phyloP scores from a whole-genome alignment of 352 stramenopile genomes.

The Pythium phragmiticola region DNA sequence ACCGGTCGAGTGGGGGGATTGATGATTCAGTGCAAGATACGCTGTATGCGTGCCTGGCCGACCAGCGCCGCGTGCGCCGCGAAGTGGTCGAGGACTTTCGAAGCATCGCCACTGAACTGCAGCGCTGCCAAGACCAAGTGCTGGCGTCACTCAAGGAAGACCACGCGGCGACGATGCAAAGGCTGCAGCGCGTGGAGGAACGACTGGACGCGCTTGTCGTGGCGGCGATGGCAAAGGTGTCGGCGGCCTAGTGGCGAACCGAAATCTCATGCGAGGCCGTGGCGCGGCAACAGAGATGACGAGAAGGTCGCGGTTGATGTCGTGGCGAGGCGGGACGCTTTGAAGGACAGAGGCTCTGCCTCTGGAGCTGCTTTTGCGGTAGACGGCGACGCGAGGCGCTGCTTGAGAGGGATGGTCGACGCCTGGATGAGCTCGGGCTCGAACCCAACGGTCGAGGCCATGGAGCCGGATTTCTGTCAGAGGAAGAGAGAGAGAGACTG shows the following conservation, averaged over 20 bases:
- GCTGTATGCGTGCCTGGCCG: slow-evolving; percentile 37
- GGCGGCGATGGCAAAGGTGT: slow-evolving; percentile 1
- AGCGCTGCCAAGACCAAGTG: slow-evolving; percentile 44
- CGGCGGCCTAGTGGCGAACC: not conserved
- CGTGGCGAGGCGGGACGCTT: not conserved
- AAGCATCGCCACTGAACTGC: slow-evolving; percentile 43
- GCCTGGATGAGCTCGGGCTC: slow-evolving; percentile 57
- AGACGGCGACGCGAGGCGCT: slow-evolving; percentile 23
- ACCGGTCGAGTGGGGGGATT: not conserved
- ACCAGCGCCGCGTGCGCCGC: slow-evolving; percentile 53
- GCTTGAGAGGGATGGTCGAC: slow-evolving; percentile 51
- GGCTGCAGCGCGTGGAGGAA: slow-evolving; percentile 40
- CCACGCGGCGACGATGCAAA: slow-evolving; percentile 38
- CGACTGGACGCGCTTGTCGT: slow-evolving; percentile 34
- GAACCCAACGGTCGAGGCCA: slow-evolving; percentile 38
- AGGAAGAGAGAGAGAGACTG: not conserved
- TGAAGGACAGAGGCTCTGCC: not conserved
- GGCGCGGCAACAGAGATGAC: slow-evolving; percentile 13
- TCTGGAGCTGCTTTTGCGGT: not conserved
- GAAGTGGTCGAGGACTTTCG: slow-evolving; percentile 40
- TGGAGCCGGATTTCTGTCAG: slow-evolving; percentile 34
- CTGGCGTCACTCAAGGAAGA: slow-evolving; percentile 44
- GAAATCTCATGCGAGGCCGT: slow-evolving; percentile 8
- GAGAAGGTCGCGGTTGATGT: slow-evolving; percentile 13
- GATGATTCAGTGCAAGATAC: slow-evolving; percentile 25